Conservation (phyloP, 352 stramenopile species). For the Pythium dissotocum region DNA sequence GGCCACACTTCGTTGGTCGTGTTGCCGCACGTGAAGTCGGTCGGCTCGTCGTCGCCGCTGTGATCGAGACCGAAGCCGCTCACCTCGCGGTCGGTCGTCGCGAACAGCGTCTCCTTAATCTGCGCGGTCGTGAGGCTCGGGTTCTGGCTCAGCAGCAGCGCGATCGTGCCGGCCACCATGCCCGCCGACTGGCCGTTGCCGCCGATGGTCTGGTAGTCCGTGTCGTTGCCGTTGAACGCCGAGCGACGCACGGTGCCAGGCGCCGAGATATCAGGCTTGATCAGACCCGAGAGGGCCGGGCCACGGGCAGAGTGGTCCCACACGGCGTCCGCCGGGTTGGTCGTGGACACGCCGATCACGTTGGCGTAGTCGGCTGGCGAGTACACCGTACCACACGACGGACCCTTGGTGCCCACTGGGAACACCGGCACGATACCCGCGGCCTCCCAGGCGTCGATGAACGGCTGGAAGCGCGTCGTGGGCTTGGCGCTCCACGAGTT, state of each 20-base stretch:
- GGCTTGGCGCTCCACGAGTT: slow-evolving; percentile 28
- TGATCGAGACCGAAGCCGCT: slow-evolving; percentile 14
- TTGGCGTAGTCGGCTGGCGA: slow-evolving; percentile 26
- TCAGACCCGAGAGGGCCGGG: slow-evolving; percentile 17
- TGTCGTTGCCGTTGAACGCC: slow-evolving; percentile 25
- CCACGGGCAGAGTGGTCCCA: slow-evolving; percentile 31
- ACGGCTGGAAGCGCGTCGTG: neutral
- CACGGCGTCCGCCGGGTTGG: slow-evolving; percentile 20
- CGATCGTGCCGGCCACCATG: slow-evolving; percentile 30
- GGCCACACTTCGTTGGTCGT: slow-evolving; percentile 18
- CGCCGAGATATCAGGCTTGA: slow-evolving; percentile 39
- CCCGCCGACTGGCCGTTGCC: slow-evolving; percentile 24
- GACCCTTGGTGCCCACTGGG: slow-evolving; percentile 23
- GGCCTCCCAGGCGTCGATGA: slow-evolving; percentile 23
- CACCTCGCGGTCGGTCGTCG: slow-evolving; percentile 17
- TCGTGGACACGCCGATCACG: slow-evolving; percentile 14
- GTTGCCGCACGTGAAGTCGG: slow-evolving; percentile 21
- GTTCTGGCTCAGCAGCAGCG: slow-evolving; percentile 28
- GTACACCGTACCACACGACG: slow-evolving; percentile 16
- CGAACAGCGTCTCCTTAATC: slow-evolving; percentile 15
- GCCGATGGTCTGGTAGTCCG: slow-evolving; percentile 31
- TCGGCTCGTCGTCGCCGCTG: slow-evolving; percentile 16
- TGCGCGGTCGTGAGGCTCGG: slow-evolving; percentile 21
- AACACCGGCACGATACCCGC: slow-evolving; percentile 34
- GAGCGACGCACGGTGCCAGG: slow-evolving; percentile 28